Conservation (phyloP, 169 alveolate species). For the Cryptosporidium sp. region DNA sequence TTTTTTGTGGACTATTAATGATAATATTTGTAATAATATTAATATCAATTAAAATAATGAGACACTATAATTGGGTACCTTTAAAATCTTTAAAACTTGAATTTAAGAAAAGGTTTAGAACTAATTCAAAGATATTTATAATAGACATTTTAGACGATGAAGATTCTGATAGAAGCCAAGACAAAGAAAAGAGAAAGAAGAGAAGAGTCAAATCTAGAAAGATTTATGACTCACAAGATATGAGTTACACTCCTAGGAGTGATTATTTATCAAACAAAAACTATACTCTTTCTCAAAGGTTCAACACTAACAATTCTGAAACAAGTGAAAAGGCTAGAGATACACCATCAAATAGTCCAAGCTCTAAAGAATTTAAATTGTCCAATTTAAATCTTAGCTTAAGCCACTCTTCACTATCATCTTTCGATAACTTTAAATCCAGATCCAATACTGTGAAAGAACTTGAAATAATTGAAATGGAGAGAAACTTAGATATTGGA, state of each 20-base stretch:
- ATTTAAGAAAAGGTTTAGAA: conserved; percentile 22
- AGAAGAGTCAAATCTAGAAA: conserved; percentile 7
- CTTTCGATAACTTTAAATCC: conserved; percentile 14
- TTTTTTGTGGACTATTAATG: conserved; percentile 12
- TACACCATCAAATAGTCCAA: conserved; percentile 1
- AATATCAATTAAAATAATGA: not conserved
- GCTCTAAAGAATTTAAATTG: not conserved
- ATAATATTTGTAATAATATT: not conserved
- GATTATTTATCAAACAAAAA: not conserved
- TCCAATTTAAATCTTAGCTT: not conserved
- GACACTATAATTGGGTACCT: conserved; percentile 9
- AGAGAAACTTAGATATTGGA: conserved; percentile 7
- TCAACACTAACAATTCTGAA: not conserved
- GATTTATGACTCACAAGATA: not conserved
- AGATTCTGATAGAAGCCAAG: not conserved
- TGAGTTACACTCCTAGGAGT: not conserved
- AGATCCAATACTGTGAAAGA: conserved; percentile 7
- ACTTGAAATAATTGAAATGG: conserved; percentile 25
- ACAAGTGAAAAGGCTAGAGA: not conserved
- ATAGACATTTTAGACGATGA: conserved; percentile 31
- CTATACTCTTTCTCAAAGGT: not conserved
- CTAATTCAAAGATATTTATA: conserved; percentile 31
- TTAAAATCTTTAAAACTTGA: not conserved
- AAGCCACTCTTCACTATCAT: not conserved
- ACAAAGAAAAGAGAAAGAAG: not conserved